Evolutionary conservation across 2,329 filamentous ascomycete genomes (phyloP).

Genomic region (Coniochaeta pulveracea): DNA sequence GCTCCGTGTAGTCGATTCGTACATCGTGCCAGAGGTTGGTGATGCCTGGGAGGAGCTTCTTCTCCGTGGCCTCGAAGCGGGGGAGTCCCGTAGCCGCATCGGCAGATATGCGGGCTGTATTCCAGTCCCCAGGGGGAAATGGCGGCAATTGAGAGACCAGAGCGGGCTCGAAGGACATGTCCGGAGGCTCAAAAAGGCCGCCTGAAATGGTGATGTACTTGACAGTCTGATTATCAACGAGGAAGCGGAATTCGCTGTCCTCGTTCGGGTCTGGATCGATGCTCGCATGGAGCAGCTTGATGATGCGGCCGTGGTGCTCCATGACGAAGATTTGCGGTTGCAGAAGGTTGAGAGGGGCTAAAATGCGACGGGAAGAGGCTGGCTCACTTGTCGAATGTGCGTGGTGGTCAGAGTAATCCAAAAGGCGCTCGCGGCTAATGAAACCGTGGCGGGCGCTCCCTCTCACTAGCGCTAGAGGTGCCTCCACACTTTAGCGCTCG

Average conservation of each 20-base stretch:
- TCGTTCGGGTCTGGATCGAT: constrained; percentile 14
- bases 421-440: too few species aligned
- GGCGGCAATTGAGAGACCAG: constrained; percentile 22
- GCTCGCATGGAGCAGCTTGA: constrained; percentile 13
- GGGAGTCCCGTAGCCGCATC: constrained; percentile 11
- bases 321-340: too few species aligned
- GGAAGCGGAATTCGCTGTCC: constrained; percentile 24
- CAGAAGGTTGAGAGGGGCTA: too few species aligned
- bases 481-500: too few species aligned
- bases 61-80: constrained; percentile 15
- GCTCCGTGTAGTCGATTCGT: constrained; percentile 21
- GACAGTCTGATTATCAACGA: constrained; percentile 19
- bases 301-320: too few species aligned
- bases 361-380: too few species aligned
- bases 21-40: constrained; percentile 21
- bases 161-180: constrained; percentile 20
- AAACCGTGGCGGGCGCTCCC: too few species aligned
- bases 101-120: constrained; percentile 21
- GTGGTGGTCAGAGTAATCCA: too few species aligned
- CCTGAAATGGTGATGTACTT: constrained; percentile 28
- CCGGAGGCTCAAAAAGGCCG: constrained; percentile 18
- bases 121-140: constrained; percentile 28
- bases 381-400: too few species aligned
- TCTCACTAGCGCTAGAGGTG: too few species aligned
- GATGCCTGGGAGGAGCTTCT: constrained; percentile 18